Evolutionary conservation across 192 early-diverging fungal genomes (phyloP).

Genomic region (Linderina pennispora): DNA sequence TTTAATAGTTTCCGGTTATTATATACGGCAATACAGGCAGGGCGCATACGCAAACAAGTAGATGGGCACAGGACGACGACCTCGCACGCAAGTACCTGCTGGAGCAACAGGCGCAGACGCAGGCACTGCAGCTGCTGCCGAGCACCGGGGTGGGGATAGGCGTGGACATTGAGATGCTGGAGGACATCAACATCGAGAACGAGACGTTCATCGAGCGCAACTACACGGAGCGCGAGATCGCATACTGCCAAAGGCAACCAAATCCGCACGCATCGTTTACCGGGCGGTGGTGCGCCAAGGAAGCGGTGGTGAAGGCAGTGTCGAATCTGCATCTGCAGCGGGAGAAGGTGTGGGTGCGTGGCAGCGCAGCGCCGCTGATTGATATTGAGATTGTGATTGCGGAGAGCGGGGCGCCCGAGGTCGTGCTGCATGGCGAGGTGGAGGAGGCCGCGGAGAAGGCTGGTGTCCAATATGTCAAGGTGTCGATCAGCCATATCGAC

Average conservation of each 20-base stretch:
- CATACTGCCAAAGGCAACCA: conserved; percentile 66
- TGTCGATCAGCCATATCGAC: conserved; percentile 91
- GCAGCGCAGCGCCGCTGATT: conserved; percentile 76
- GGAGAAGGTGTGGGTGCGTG: conserved; percentile 66
- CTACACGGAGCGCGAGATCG: conserved; percentile 75
- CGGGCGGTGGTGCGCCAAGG: conserved; percentile 95
- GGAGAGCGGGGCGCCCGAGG: conserved; percentile 69
- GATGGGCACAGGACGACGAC: too few species aligned
- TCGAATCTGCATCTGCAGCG: conserved; percentile 50
- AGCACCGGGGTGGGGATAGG: conserved; percentile 57
- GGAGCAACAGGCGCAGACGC: conserved; percentile 9
- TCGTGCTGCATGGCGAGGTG: conserved; percentile 78
- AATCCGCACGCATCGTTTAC: conserved; percentile 81
- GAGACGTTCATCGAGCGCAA: conserved; percentile 85
- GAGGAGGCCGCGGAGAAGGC: conserved; percentile 62
- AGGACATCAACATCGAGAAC: conserved; percentile 77
- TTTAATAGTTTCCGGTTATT: too few species aligned
- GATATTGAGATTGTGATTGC: conserved; percentile 82
- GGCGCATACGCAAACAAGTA: too few species aligned
- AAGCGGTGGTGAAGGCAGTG: conserved; percentile 92
- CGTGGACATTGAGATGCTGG: conserved; percentile 85
- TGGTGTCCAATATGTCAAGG: conserved; percentile 70
- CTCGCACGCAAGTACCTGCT: conserved; percentile 16
- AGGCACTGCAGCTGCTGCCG: conserved; percentile 6
- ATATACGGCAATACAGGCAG: too few species aligned